Evolutionary conservation across 768 basidiomycete genomes (phyloP).

Genomic region (Suillus sp.): DNA sequence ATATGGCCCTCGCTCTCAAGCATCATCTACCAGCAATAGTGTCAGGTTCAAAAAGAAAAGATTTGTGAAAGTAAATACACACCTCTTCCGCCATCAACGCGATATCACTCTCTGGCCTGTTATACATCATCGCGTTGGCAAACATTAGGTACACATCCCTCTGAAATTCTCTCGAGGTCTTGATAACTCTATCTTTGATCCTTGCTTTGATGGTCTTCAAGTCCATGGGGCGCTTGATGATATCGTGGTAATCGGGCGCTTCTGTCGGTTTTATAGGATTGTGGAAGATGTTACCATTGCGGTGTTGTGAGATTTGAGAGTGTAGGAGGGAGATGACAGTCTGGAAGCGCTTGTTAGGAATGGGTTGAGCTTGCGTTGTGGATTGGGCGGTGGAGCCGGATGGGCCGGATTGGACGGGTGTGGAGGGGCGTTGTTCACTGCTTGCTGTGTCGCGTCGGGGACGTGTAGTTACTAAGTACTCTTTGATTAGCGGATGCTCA

Average conservation of each 20-base stretch:
- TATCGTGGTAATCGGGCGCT: slow-evolving; percentile 89
- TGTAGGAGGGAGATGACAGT: slow-evolving; percentile 81
- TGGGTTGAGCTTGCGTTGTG: slow-evolving; percentile 6
- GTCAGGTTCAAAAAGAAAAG: neutral
- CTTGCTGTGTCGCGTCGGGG: slow-evolving; percentile 22
- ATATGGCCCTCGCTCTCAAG: slow-evolving; percentile 68
- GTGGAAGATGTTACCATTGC: slow-evolving; percentile 88
- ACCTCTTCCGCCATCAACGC: slow-evolving; percentile 91
- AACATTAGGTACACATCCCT: slow-evolving; percentile 93
- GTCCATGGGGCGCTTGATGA: slow-evolving; percentile 95
- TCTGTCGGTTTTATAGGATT: slow-evolving; percentile 87
- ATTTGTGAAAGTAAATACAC: slow-evolving; percentile 31
- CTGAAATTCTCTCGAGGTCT: slow-evolving; percentile 84
- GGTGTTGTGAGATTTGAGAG: slow-evolving; percentile 79
- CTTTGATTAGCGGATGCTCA: neutral
- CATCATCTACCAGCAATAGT: slow-evolving; percentile 60
- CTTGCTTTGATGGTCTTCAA: slow-evolving; percentile 89
- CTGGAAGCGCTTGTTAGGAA: slow-evolving; percentile 72
- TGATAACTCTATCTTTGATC: slow-evolving; percentile 81
- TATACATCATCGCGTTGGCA: slow-evolving; percentile 98
- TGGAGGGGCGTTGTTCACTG: slow-evolving; percentile 23
- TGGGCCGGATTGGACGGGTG: slow-evolving; percentile 17
- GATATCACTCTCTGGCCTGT: slow-evolving; percentile 83
- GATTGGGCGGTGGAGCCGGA: slow-evolving; percentile 6
- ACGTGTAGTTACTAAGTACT: slow-evolving; percentile 15